These are phyloP conservation scores for Chaetomium strumarium DNA, from an alignment of 2,329 filamentous ascomycete genomes.

Conservation along the genomic window DNA sequence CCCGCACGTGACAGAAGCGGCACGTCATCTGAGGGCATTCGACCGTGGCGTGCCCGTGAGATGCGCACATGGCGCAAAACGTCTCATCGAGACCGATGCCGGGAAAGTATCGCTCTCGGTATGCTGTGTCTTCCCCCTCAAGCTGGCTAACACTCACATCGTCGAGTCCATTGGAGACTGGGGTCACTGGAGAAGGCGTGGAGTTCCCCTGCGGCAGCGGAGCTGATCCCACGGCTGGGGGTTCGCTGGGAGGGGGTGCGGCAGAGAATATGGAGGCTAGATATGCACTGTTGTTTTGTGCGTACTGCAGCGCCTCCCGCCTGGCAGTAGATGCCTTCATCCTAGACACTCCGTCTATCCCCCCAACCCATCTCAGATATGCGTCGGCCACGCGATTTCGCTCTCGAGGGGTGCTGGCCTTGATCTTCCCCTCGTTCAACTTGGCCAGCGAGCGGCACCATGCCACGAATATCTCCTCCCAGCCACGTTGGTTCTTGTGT, in stretches of 20 bases:
- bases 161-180: background rate
- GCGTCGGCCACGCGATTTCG: slow-evolving; percentile 5
- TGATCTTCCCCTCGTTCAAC: slow-evolving; percentile 14
- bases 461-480: slow-evolving; percentile 15
- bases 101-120: slow-evolving; percentile 43
- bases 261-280: background rate
- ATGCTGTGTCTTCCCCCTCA: slow-evolving; percentile 1
- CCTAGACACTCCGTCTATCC: slow-evolving; percentile 14
- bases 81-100: slow-evolving; percentile 36
- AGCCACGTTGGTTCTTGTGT: slow-evolving; percentile 12
- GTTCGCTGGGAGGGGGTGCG: background rate
- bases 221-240: background rate
- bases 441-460: slow-evolving; percentile 18
- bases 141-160: background rate
- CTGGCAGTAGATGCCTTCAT: slow-evolving; percentile 9
- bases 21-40: slow-evolving; percentile 44
- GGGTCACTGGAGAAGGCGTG: background rate
- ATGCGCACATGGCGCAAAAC: slow-evolving; percentile 49
- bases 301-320: slow-evolving; percentile 13
- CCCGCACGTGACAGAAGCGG: slow-evolving; percentile 39
- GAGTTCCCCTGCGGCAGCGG: background rate
- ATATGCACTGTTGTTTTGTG: slow-evolving; percentile 6
- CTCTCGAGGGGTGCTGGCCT: background rate
- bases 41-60: slow-evolving; percentile 39
- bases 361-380: slow-evolving; percentile 18